Percentiles rank a stretch among this genome's conserved stretches.
These are phyloP conservation scores for Angomonas deanei DNA, from an alignment of 208 protist genomes.

Conservation along the genomic window DNA sequence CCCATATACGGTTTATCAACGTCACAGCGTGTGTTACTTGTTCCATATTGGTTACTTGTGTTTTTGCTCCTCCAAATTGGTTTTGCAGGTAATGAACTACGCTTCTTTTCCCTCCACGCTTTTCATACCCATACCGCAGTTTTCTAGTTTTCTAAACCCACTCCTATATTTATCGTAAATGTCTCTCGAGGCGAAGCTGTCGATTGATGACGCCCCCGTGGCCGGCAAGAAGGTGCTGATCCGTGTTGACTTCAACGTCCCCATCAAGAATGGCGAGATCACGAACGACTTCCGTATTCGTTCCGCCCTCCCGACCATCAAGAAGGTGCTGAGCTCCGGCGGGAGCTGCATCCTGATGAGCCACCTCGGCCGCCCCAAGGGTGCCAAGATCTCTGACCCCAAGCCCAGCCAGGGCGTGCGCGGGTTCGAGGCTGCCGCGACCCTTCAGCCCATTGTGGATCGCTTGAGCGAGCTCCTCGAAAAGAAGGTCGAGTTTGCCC, in stretches of 20 bases:
- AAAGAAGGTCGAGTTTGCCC: slow-evolving; percentile 53
- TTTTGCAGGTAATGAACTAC: too few relatives aligned
- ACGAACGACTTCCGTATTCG: slow-evolving; percentile 95
- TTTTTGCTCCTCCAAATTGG: too few relatives aligned
- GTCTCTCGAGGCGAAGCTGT: slow-evolving; percentile 69
- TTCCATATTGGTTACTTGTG: too few relatives aligned
- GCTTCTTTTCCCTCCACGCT: too few relatives aligned
- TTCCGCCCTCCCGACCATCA: slow-evolving; percentile 93
- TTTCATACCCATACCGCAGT: too few relatives aligned
- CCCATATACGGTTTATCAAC: too few relatives aligned
- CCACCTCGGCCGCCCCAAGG: slow-evolving; percentile 98
- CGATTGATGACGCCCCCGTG: slow-evolving; percentile 63
- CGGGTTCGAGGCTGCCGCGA: slow-evolving; percentile 79
- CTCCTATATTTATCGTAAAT: slow-evolving; percentile 19
- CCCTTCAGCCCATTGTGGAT: slow-evolving; percentile 87
- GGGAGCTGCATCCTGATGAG: slow-evolving; percentile 92
- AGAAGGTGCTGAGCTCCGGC: slow-evolving; percentile 91
- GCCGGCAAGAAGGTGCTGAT: slow-evolving; percentile 94
- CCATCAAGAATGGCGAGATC: slow-evolving; percentile 93
- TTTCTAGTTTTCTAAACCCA: too few relatives aligned
- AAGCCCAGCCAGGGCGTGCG: slow-evolving; percentile 31
- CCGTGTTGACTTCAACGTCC: slow-evolving; percentile 99
- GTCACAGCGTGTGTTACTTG: too few relatives aligned
- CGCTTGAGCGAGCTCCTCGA: slow-evolving; percentile 85
- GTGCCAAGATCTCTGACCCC: slow-evolving; percentile 63